phyloP scores from a whole-genome alignment of 2,329 filamentous ascomycete genomes.

The Pyricularia grisea region DNA sequence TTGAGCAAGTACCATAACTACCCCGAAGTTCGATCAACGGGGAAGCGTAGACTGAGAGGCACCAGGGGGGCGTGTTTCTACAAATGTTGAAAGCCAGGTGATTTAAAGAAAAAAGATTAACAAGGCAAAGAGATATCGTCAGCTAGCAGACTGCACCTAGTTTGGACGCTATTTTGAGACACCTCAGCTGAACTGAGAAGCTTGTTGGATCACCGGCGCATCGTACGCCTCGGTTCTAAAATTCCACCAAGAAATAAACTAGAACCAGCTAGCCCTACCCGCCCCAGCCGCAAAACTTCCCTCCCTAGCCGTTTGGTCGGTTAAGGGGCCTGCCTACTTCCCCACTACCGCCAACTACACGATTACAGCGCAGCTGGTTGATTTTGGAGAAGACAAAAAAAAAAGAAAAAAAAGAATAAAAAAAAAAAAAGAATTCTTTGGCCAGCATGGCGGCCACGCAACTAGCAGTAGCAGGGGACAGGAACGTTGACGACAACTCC shows the following conservation, averaged over 20 bases:
- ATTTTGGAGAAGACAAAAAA: neutral
- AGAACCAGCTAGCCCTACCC: neutral
- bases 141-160: neutral
- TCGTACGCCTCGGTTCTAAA: neutral
- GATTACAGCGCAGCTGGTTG: neutral
- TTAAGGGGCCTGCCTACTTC: neutral
- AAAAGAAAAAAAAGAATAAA: too few species aligned
- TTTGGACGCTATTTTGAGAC: neutral
- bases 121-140: neutral
- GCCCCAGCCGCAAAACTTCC: neutral
- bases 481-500: neutral
- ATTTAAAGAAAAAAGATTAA: neutral
- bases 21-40: too few species aligned
- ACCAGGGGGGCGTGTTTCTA: neutral
- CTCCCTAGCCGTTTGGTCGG: neutral
- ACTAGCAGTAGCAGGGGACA: neutral
- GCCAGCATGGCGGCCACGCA: neutral
- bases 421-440: too few species aligned
- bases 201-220: neutral
- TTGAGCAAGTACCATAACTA: neutral
- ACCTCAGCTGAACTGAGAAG: neutral
- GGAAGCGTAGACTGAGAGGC: neutral
- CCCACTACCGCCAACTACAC: neutral
- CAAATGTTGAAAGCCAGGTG: neutral
- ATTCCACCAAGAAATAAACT: neutral